Conservation (phyloP, 441 rosid genomes). For the Adansonia grandidieri region DNA sequence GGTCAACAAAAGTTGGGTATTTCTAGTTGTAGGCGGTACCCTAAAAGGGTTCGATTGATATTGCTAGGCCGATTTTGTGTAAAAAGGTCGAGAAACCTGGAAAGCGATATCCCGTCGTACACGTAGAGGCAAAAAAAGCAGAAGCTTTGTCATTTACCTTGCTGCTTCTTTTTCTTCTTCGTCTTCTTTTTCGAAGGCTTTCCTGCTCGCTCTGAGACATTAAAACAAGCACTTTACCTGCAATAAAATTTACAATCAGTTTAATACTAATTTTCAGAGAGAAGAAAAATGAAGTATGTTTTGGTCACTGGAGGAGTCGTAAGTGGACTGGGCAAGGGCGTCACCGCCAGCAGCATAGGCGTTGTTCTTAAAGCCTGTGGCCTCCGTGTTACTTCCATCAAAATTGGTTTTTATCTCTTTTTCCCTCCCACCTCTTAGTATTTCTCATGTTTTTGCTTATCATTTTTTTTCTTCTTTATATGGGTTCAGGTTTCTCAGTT, state of each 20-base stretch:
- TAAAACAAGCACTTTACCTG: constrained; percentile 48
- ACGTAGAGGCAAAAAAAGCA: not conserved
- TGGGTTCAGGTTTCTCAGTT: not conserved
- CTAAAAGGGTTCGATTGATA: too few species aligned
- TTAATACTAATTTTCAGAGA: not conserved
- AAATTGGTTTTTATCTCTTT: constrained; percentile 48
- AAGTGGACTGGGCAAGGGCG: constrained; percentile 83
- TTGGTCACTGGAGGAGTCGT: constrained; percentile 80
- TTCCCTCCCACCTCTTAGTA: not conserved
- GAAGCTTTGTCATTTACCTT: not conserved
- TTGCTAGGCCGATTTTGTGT: too few species aligned
- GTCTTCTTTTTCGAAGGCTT: constrained; percentile 15
- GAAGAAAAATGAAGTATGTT: constrained; percentile 64
- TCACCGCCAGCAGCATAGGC: constrained; percentile 76
- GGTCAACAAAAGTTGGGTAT: too few species aligned
- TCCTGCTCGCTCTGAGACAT: constrained; percentile 48
- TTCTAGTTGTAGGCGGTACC: too few species aligned
- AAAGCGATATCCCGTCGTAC: not conserved
- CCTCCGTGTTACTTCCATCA: constrained; percentile 76
- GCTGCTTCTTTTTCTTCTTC: not conserved
- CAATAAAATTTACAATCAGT: constrained; percentile 23
- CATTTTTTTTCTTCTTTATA: not conserved
- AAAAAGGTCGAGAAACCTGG: constrained; percentile 3
- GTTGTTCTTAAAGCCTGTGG: constrained; percentile 80
- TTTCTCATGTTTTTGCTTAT: not conserved